Percentiles rank a stretch among this genome's conserved stretches.
phyloP scores from a whole-genome alignment of 83 land plant species.

The Isoetes engelmannii region DNA sequence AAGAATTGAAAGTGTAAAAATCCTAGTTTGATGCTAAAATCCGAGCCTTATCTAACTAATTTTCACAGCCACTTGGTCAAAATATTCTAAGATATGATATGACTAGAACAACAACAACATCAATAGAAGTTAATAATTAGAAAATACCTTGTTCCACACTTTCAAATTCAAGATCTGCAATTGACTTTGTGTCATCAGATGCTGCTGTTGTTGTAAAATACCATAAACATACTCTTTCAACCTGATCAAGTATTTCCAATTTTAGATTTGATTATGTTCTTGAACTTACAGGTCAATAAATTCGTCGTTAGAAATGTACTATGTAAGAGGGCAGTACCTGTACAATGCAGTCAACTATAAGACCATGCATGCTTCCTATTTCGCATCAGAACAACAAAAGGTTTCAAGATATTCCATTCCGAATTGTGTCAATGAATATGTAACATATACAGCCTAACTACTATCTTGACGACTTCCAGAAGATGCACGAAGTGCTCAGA shows the following conservation, averaged over 20 bases:
- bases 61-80: slow-evolving; percentile 94
- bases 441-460: slow-evolving; percentile 91
- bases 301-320: not conserved
- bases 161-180: slow-evolving; percentile 91
- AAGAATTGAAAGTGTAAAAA: too few species aligned
- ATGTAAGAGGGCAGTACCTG: slow-evolving; percentile 41
- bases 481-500: slow-evolving; percentile 83
- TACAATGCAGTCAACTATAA: slow-evolving; percentile 94
- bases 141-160: slow-evolving; percentile 85
- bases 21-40: too few species aligned
- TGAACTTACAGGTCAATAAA: not conserved
- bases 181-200: slow-evolving; percentile 70
- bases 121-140: not conserved
- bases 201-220: slow-evolving; percentile 89
- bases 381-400: slow-evolving; percentile 87
- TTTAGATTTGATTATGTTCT: slow-evolving; percentile 91
- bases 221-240: slow-evolving; percentile 94
- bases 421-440: slow-evolving; percentile 91
- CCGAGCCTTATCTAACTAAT: too few species aligned
- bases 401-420: slow-evolving; percentile 89
- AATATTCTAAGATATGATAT: slow-evolving; percentile 86
- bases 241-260: slow-evolving; percentile 91
- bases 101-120: too few species aligned
- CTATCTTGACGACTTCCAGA: slow-evolving; percentile 96
- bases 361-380: slow-evolving; percentile 59